Conservation (phyloP, 352 stramenopile species). For the Phytophthora boehmeriae region DNA sequence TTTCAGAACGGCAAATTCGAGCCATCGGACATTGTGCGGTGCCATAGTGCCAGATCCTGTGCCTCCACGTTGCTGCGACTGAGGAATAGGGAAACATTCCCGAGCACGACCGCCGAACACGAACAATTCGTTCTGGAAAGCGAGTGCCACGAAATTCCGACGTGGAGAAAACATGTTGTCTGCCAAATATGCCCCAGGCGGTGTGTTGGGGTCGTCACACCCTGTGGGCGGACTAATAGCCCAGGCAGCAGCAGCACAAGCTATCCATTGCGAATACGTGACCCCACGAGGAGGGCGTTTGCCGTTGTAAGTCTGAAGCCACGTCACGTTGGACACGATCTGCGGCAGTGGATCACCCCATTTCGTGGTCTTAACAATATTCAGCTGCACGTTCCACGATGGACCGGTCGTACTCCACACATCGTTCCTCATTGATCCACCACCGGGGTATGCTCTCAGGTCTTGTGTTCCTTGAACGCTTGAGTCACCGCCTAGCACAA, state of each 20-base stretch:
- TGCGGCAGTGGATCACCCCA: slow-evolving; percentile 73
- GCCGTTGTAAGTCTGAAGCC: slow-evolving; percentile 76
- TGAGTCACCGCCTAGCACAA: slow-evolving; percentile 74
- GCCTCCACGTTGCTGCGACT: slow-evolving; percentile 55
- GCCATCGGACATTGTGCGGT: slow-evolving; percentile 53
- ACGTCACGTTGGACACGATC: slow-evolving; percentile 70
- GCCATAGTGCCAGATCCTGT: slow-evolving; percentile 24
- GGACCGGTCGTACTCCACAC: slow-evolving; percentile 77
- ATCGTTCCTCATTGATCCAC: slow-evolving; percentile 67
- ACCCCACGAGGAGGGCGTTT: slow-evolving; percentile 63
- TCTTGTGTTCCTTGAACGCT: slow-evolving; percentile 70
- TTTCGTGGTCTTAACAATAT: slow-evolving; percentile 70
- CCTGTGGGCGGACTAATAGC: slow-evolving; percentile 45
- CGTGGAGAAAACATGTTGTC: slow-evolving; percentile 83
- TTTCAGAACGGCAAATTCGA: slow-evolving; percentile 73
- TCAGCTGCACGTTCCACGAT: slow-evolving; percentile 53
- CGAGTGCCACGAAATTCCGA: slow-evolving; percentile 65
- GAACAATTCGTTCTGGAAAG: slow-evolving; percentile 65
- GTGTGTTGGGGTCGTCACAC: slow-evolving; percentile 63
- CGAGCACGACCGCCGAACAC: slow-evolving; percentile 68
- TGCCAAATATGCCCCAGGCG: slow-evolving; percentile 67
- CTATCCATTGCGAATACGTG: slow-evolving; percentile 69
- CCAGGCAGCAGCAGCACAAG: slow-evolving; percentile 65
- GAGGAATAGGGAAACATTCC: slow-evolving; percentile 58
- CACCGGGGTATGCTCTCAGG: slow-evolving; percentile 73